Base-by-base conservation (phyloP, 768 basidiomycete genomes). In the Hysterangium stoloniferum region DNA sequence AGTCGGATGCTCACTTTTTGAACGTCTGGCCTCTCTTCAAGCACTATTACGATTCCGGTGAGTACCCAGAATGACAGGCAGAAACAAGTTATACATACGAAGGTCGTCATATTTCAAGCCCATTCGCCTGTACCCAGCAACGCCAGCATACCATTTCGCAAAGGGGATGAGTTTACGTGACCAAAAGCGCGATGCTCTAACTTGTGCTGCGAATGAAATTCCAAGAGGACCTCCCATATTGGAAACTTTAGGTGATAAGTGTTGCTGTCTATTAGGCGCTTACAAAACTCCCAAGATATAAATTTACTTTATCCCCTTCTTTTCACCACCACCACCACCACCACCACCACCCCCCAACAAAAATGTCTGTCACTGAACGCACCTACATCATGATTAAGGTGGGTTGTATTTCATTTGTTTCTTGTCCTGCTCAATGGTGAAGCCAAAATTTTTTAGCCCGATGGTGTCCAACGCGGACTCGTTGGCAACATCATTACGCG, bases 341-440 rank as follows among this genome's bases (percentile, higher is more conserved):
- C 22, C 49, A 48, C 29, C 53, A 33, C 36, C 53, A 51, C 52
- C 41, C 58, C 59, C 59, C 57, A 59, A 60, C 56, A 59, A 55
- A 62, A 66, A 86, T 86, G 85, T 83, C 88, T 59, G 68, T 70
- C 65, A 61, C 57, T 47, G 93, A 97, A 68, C 91, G 90, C 69
- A 95, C 94, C 69, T 97, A 95, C 76, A 98, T 98, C 77, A 97
- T 97, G 95, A 79, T 98, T 84, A 99, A 97, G 92, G 90, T 84
- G 48, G 41, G 62, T 59, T 17, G 11, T 22, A 9, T 31, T 32
- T 20, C 6, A 36, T 17, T 48, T 35, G 37, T 25, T 17, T 36
- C 25, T 15, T 19, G 32, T 54, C 25, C 45, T 54, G 49, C 50
- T 45, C 17, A 25, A 42, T 20, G 29, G 13, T 47, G 15, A 15